Percentiles rank a stretch among this genome's conserved stretches.
Evolutionary conservation across 2,329 filamentous ascomycete species (phyloP).

Genomic region (Sporothrix variecibatus): DNA sequence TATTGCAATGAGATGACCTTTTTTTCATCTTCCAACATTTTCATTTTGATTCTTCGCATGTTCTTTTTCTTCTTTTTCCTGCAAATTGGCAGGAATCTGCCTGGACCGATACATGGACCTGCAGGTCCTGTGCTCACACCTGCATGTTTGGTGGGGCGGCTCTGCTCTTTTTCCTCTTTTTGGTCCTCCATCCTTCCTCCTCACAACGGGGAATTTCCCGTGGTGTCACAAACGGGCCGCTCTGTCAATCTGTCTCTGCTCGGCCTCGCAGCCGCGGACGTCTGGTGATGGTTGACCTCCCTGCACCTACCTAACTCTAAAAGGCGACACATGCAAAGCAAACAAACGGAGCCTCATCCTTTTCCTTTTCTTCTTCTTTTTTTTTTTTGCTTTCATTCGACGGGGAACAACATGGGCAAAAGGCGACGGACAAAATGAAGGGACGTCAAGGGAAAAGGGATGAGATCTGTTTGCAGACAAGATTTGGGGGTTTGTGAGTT

Average conservation of each 20-base stretch:
- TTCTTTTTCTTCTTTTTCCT: not conserved
- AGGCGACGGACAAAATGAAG: not conserved
- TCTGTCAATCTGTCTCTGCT: not conserved
- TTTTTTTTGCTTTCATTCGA: not conserved
- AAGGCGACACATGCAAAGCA: not conserved
- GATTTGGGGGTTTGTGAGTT: not conserved
- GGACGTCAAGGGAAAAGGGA: not conserved
- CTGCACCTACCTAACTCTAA: not conserved
- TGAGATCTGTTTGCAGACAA: not conserved
- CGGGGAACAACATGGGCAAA: not conserved
- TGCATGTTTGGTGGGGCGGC: slow-evolving; percentile 8
- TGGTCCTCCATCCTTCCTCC: not conserved
- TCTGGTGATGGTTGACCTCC: slow-evolving; percentile 8
- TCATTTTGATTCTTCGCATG: not conserved
- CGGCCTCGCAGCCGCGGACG: not conserved
- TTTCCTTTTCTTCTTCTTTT: not conserved
- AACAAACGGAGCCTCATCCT: not conserved
- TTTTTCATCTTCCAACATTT: not conserved
- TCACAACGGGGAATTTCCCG: not conserved
- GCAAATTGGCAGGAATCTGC: not conserved
- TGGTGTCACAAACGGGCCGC: slow-evolving; percentile 27
- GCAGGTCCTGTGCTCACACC: slow-evolving; percentile 14
- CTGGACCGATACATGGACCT: slow-evolving; percentile 5
- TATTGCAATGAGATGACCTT: not conserved
- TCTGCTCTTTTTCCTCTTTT: not conserved